Conservation (phyloP, 257 asterid genomes). For the Paulownia fortunei region DNA sequence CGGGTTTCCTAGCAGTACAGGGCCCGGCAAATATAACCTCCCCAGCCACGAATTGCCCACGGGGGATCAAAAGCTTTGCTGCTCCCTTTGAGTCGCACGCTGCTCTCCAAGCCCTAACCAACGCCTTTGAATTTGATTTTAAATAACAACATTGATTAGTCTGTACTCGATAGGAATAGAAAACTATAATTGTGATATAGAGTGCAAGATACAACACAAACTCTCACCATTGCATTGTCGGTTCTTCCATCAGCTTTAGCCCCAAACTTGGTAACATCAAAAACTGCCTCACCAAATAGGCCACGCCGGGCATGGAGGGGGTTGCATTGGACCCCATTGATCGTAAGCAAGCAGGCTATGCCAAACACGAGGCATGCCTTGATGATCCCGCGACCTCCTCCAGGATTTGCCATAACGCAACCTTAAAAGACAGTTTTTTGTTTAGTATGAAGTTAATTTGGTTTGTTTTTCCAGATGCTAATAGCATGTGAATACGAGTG, state of each 20-base stretch:
- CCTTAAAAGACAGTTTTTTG: conserved; percentile 24
- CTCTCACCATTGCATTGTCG: conserved; percentile 50
- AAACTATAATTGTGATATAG: no score
- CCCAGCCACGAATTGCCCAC: conserved; percentile 46
- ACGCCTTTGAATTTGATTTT: neutral
- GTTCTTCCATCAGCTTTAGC: conserved; percentile 55
- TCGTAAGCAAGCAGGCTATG: conserved; percentile 35
- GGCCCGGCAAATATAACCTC: conserved; percentile 68
- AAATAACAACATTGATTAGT: neutral
- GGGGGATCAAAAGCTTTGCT: conserved; percentile 61
- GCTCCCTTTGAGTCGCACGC: conserved; percentile 57
- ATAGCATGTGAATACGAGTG: neutral
- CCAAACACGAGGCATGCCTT: conserved; percentile 23
- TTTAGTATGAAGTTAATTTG: neutral
- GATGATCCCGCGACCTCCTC: neutral
- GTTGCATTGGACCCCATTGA: conserved; percentile 30
- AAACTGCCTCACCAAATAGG: conserved; percentile 51
- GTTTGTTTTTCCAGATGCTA: neutral
- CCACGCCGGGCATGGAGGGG: conserved; percentile 32
- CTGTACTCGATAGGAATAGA: no score
- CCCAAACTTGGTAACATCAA: conserved; percentile 63
- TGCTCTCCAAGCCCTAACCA: conserved; percentile 54
- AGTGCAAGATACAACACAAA: no score
- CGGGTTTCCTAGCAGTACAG: conserved; percentile 46
- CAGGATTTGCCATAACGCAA: conserved; percentile 26